Percentiles rank a stretch among this genome's conserved stretches.
Evolutionary conservation across 805 yeast genomes (phyloP).

Genomic region (Metschnikowia lochheadii): DNA sequence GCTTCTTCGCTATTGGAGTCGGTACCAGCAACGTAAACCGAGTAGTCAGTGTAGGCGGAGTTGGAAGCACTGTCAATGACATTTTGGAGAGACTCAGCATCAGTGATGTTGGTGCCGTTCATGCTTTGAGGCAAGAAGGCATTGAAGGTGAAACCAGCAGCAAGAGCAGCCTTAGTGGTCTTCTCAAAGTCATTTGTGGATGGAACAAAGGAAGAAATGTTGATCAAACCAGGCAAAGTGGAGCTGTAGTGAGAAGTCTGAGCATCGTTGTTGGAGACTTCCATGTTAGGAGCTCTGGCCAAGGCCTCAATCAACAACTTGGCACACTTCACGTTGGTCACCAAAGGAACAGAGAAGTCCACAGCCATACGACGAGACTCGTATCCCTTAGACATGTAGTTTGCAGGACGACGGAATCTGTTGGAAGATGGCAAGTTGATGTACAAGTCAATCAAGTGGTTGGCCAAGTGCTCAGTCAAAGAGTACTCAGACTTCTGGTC

Average conservation of each 20-base stretch:
- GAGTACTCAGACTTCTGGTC: constrained; percentile 91
- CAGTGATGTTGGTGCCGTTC: constrained; percentile 60
- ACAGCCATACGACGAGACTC: constrained; percentile 99
- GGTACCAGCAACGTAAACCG: constrained; percentile 80
- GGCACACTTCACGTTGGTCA: constrained; percentile 96
- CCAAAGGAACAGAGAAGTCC: constrained; percentile 95
- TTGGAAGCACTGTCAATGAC: constrained; percentile 56
- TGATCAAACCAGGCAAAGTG: constrained; percentile 81
- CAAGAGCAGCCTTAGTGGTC: constrained; percentile 65
- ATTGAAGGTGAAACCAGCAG: constrained; percentile 85
- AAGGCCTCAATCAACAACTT: constrained; percentile 93
- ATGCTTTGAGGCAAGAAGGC: constrained; percentile 72
- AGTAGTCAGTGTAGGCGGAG: constrained; percentile 74
- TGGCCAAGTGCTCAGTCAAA: constrained; percentile 92
- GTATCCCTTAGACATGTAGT: constrained; percentile 96
- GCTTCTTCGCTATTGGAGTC: constrained; percentile 61
- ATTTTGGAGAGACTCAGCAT: constrained; percentile 58
- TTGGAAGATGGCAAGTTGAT: constrained; percentile 95
- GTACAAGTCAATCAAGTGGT: constrained; percentile 92
- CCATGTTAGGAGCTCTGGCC: constrained; percentile 62
- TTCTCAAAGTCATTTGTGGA: constrained; percentile 63
- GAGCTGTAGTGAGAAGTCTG: constrained; percentile 86
- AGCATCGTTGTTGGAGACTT: constrained; percentile 73
- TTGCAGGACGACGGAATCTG: constrained; percentile 98
- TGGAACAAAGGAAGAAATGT: constrained; percentile 76